Evolutionary conservation across 2,329 filamentous ascomycete species (phyloP).

Genomic region (Chaetomium globosum): DNA sequence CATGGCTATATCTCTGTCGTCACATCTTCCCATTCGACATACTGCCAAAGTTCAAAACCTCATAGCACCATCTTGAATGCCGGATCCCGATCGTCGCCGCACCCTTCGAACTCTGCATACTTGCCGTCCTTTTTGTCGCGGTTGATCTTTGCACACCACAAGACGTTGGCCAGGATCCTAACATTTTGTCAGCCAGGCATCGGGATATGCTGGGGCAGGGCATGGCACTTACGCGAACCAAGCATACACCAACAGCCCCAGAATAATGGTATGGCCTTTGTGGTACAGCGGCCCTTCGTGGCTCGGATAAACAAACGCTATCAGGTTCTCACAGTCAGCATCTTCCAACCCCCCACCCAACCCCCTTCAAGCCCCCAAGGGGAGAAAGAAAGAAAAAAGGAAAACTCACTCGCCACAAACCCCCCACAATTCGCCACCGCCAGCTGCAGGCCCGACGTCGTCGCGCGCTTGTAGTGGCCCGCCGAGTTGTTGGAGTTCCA

Average conservation of each 20-base stretch:
- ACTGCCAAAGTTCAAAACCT: background rate
- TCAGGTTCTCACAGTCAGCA: background rate
- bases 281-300: conserved; percentile 60
- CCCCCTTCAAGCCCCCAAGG: background rate
- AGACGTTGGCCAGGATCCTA: conserved; percentile 63
- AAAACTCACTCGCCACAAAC: background rate
- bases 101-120: conserved; percentile 59
- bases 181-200: background rate
- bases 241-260: conserved; percentile 61
- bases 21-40: background rate
- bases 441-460: conserved; percentile 65
- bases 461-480: conserved; percentile 70
- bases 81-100: conserved; percentile 65
- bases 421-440: conserved; percentile 69
- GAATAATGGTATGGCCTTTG: conserved; percentile 62
- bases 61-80: conserved; percentile 23
- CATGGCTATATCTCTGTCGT: background rate
- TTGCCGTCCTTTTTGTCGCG: conserved; percentile 62
- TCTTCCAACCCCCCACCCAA: background rate
- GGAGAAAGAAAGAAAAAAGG: background rate
- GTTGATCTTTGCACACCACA: conserved; percentile 66
- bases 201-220: background rate
- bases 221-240: conserved; percentile 61
- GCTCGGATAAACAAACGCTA: conserved; percentile 62
- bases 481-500: conserved; percentile 71